Evolutionary conservation across 768 basidiomycete genomes (phyloP), one percentile per base, ranked within the genome.

Genomic region (Phlebiopsis gigantea): DNA sequence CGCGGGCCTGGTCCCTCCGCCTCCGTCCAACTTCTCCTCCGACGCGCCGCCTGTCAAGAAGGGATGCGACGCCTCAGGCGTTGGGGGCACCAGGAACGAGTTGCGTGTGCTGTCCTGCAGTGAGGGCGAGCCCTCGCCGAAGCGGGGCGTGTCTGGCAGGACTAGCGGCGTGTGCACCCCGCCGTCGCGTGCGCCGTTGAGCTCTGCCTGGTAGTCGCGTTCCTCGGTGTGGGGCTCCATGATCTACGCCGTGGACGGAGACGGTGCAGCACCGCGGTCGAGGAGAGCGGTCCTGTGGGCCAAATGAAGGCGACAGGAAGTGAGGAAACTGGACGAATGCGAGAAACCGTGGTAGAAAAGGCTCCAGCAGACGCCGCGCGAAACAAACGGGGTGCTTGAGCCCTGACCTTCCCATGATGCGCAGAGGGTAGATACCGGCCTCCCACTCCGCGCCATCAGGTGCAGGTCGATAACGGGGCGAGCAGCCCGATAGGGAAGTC

Each of bases 51-150:
- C 45, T 1, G 57, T 22, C 14, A 65, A 47, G 30, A 62, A 42
- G 5, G 64, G 57, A 8, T 59, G 58, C n/a, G 62, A 59, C 1
- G 52, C 41, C 14, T 55, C 57, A 15, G 62, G 55, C 1, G 64
- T 60, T 5, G 53, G 46, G 1, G 64, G 57, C 12, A 43, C 59
- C 24, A 61, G 26, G 39, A 58, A 65, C 15, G 64, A 65, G 46
- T 56, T 61, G 39, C 58, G 60, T 14, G 57, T 57, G 17, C 62
- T 62, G 45, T 62, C 56, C 25, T 52, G 61, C 4, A 58, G 46
- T 12, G 64, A 61, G 19, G 55, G 56, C 31, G 55, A 56, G 1
- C 17, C 29, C 6, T 8, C 19, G 29, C 42, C 43, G 24, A 39
- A 34, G 39, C 29, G 45, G 15, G 57, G 8, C 8, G 41, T 26